Percentiles rank a stretch among this genome's conserved stretches.
Conservation (phyloP, 2,329 filamentous ascomycete genomes). For the Penicillium sp. region DNA sequence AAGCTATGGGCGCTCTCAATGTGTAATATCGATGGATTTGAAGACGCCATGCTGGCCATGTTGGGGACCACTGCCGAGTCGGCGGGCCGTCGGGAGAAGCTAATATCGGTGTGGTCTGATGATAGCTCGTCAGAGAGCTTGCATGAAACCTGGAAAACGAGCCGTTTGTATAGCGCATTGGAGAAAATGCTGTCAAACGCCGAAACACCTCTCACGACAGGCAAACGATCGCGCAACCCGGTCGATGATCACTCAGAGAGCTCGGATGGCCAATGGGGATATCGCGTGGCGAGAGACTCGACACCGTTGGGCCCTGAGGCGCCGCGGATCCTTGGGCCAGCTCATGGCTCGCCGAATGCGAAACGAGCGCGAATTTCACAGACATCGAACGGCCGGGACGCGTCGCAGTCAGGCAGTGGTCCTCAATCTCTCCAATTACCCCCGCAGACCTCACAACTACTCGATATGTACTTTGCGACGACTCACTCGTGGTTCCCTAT, state of each 20-base stretch:
- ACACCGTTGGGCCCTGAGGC: conserved; percentile 32
- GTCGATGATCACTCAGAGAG: conserved; percentile 25
- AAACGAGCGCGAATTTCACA: conserved; percentile 35
- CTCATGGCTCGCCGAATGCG: conserved; percentile 19
- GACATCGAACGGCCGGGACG: conserved; percentile 14
- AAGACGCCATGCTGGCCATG: conserved; percentile 44
- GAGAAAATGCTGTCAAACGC: conserved; percentile 45
- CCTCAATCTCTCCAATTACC: conserved; percentile 45
- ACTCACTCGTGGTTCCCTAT: conserved; percentile 64
- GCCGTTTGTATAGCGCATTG: conserved; percentile 40
- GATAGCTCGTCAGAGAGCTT: conserved; percentile 45
- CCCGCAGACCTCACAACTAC: conserved; percentile 52
- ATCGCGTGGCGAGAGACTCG: conserved; percentile 33
- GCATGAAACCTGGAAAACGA: conserved; percentile 49
- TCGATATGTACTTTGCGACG: conserved; percentile 61
- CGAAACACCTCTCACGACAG: conserved; percentile 27
- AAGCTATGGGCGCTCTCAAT: conserved; percentile 50
- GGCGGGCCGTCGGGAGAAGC: conserved; percentile 31
- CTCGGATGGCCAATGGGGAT: conserved; percentile 32
- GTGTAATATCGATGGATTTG: conserved; percentile 48
- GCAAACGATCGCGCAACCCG: conserved; percentile 40
- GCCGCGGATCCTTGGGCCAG: conserved; percentile 35
- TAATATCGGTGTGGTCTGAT: conserved; percentile 45
- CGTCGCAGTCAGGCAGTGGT: conserved; percentile 8
- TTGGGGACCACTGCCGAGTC: conserved; percentile 41